Percentiles rank a stretch among this genome's conserved stretches.
Evolutionary conservation across 805 yeast genomes (phyloP).

Genomic region (Clavispora santaluciae): DNA sequence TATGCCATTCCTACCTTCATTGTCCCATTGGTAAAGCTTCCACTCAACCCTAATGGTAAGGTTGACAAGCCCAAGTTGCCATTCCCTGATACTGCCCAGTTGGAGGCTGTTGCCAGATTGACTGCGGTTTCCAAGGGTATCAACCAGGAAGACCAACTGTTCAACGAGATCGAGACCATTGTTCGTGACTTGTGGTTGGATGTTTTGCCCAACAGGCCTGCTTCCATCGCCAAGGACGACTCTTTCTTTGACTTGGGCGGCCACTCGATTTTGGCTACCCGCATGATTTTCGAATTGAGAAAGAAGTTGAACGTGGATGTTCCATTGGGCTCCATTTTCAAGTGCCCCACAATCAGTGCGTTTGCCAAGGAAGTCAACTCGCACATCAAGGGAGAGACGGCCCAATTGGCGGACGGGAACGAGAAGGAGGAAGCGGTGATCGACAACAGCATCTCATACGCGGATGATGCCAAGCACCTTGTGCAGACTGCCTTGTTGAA

Average conservation of each 20-base stretch:
- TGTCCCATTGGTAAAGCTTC: conserved; percentile 80
- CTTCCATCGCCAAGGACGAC: conserved; percentile 69
- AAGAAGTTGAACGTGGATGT: conserved; percentile 72
- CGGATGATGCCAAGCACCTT: conserved; percentile 65
- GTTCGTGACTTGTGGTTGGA: conserved; percentile 81
- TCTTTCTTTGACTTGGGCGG: conserved; percentile 98
- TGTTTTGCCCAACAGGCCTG: conserved; percentile 81
- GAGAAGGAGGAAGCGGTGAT: conserved; percentile 22
- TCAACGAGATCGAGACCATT: conserved; percentile 60
- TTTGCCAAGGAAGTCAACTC: conserved; percentile 72
- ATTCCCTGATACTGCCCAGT: conserved; percentile 86
- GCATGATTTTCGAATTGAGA: conserved; percentile 91
- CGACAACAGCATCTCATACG: conserved; percentile 36
- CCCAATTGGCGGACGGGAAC: conserved; percentile 34
- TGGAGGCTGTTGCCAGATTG: conserved; percentile 62
- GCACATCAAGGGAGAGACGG: conserved; percentile 46
- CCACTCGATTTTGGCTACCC: conserved; percentile 93
- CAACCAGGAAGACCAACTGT: conserved; percentile 40
- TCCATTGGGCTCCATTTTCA: conserved; percentile 87
- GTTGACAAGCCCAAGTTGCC: conserved; percentile 96
- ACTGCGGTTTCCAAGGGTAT: conserved; percentile 38
- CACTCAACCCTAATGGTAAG: conserved; percentile 96
- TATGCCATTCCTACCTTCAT: conserved; percentile 92
- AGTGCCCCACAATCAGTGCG: conserved; percentile 75
- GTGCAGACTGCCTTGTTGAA: conserved; percentile 35